Evolutionary conservation across 306 rosid species (phyloP).

Genomic region (Styphnolobium japonicum): DNA sequence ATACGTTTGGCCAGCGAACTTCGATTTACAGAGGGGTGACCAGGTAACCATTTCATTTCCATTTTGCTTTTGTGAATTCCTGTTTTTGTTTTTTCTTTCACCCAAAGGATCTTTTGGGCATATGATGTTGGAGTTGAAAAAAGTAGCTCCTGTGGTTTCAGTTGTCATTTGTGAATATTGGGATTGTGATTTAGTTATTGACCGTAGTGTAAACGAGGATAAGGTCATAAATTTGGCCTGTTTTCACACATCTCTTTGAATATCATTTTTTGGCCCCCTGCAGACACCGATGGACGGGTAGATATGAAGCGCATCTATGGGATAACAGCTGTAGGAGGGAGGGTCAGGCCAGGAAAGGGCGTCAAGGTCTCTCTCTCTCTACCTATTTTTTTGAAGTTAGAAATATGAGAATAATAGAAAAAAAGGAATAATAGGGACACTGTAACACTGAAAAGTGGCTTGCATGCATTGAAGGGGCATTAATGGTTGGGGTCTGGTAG

Average conservation of each 20-base stretch:
- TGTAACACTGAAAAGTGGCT: conserved; percentile 32
- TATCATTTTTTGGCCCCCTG: neutral
- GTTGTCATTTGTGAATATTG: conserved; percentile 24
- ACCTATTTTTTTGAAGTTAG: neutral
- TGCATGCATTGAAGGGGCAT: conserved; percentile 58
- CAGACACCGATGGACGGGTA: conserved; percentile 99
- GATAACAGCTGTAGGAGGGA: conserved; percentile 99
- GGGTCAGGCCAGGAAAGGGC: conserved; percentile 98
- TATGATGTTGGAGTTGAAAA: neutral
- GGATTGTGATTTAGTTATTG: conserved; percentile 18
- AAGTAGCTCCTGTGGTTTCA: neutral
- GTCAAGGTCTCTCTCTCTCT: conserved; percentile 70
- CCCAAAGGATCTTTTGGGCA: conserved; percentile 16
- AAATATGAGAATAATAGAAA: neutral
- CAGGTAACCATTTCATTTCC: conserved; percentile 36
- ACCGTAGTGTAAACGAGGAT: conserved; percentile 5
- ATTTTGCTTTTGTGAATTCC: neutral
- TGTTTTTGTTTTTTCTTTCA: neutral
- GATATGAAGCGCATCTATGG: conserved; percentile 99
- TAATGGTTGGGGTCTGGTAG: conserved; percentile 30
- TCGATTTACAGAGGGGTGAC: conserved; percentile 99
- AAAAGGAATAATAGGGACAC: neutral
- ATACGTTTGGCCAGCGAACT: conserved; percentile 93
- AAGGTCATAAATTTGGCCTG: conserved; percentile 21
- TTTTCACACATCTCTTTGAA: neutral